Base-by-base conservation (phyloP, 352 stramenopile genomes). In the Globisporangium middletonii region DNA sequence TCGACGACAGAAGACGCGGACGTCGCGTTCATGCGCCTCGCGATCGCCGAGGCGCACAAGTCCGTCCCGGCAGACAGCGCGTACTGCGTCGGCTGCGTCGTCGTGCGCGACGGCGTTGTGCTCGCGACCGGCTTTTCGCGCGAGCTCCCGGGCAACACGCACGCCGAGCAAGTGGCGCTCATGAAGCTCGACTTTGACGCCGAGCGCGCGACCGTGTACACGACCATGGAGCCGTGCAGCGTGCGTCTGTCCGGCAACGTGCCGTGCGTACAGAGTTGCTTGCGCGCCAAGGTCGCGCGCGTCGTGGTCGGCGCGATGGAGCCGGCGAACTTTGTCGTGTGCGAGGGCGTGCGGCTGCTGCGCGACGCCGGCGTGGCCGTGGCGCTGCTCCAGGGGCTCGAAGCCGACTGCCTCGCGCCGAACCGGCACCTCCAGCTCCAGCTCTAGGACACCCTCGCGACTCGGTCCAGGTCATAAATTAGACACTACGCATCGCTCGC, bases 221-320 rank as follows among this genome's bases (percentile, higher is more conserved):
- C 85, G 26, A 95, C 85, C 12, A 96, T 96, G 87, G 87, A 96
- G 77, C 85, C 87, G 3, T 96, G 87, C 66, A 94, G 82, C 69
- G 72, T 63, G 60, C 74, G 87, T n/a, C 68, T 94, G n/a, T 95
- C 85, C 11, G 86, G 83, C 1, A 95, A 94, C 50, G 73, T 75
- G 41, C 75, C 85, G 15, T 96, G 87, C 59, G 88, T 93, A 9
- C 71, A 88, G 55, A 89, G 71, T 50, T 94, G 86, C 35, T 75
- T 94, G 50, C 79, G 72, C 8, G 83, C 83, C 9, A 64, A 71
- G 15, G 78, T 94, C 11, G 33, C 50, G 12, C 77, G 86, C 53
- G 82, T 96, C 27, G 81, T 96, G 9, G 72, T 96, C 19, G 87
- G 86, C 53, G 83, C 88, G 37, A 84, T 89, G 72, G 87, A 96